Evolutionary conservation across 805 yeast species (phyloP).

Genomic region (Tetrapisispora namnaoensis): DNA sequence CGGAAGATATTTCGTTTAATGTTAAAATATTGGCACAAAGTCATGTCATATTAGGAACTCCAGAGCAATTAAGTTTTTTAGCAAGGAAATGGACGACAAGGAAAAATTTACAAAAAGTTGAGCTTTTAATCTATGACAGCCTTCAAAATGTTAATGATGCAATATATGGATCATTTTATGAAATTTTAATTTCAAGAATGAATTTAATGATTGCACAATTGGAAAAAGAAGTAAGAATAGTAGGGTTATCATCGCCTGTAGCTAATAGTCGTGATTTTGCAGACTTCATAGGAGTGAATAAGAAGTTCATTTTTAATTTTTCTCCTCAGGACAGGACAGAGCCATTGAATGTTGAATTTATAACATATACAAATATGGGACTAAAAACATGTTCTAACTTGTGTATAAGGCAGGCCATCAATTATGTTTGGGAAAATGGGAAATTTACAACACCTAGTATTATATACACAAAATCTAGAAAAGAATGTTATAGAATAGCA

Average conservation of each 20-base stretch:
- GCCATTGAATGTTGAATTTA: conserved; percentile 50
- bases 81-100: conserved; percentile 80
- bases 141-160: conserved; percentile 57
- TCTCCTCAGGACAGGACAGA: conserved; percentile 48
- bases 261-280: conserved; percentile 71
- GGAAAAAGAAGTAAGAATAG: conserved; percentile 47
- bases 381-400: conserved; percentile 34
- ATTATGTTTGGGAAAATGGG: conserved; percentile 2
- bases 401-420: conserved; percentile 41
- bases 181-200: conserved; percentile 59
- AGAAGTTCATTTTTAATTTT: conserved; percentile 56
- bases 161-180: conserved; percentile 52
- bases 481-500: conserved; percentile 41
- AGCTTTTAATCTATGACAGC: conserved; percentile 63
- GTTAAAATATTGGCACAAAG: conserved; percentile 44
- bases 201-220: conserved; percentile 58
- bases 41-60: conserved; percentile 70
- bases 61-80: conserved; percentile 61
- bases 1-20: conserved; percentile 44
- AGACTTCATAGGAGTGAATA: conserved; percentile 74
- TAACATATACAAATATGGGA: conserved; percentile 35
- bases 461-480: conserved; percentile 37
- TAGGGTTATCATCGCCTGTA: conserved; percentile 62
- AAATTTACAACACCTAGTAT: conserved; percentile 29
- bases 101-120: conserved; percentile 57